phyloP scores from a whole-genome alignment of 192 early-diverging fungal genomes.

The Coemansia sp. region DNA sequence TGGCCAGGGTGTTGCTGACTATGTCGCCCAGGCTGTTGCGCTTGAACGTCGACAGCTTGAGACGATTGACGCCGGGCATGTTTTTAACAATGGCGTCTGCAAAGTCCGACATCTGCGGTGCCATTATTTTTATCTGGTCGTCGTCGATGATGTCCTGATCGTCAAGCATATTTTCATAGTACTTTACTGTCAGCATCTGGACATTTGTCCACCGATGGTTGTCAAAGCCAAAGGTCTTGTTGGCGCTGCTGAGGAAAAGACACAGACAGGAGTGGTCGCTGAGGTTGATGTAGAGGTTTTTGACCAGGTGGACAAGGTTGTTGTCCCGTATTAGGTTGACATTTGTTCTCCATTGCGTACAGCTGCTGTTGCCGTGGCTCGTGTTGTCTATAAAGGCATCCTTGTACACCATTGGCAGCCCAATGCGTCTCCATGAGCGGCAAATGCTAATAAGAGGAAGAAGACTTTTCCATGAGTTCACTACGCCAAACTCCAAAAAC shows the following conservation, averaged over 20 bases:
- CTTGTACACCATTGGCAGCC: slow-evolving; percentile 2
- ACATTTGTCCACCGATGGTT: slow-evolving; percentile 1
- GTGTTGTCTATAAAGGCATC: slow-evolving; percentile 4
- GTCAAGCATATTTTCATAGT: slow-evolving; percentile 1
- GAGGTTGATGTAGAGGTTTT: slow-evolving; percentile 3
- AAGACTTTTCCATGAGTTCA: slow-evolving; percentile 7
- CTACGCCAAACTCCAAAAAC: slow-evolving; percentile 4
- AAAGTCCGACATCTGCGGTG: slow-evolving; percentile 1
- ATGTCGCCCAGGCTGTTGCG: slow-evolving; percentile 5
- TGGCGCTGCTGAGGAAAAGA: not conserved
- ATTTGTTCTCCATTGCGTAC: slow-evolving; percentile 1
- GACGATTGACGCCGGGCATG: not conserved
- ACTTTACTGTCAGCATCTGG: slow-evolving; percentile 6
- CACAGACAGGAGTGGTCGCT: slow-evolving; percentile 1
- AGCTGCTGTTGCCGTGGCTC: not conserved
- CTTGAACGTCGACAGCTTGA: slow-evolving; percentile 8
- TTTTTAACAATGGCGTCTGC: slow-evolving; percentile 2
- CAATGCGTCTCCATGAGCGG: not conserved
- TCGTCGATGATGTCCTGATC: slow-evolving; percentile 1
- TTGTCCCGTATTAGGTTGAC: slow-evolving; percentile 1
- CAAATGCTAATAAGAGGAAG: not conserved
- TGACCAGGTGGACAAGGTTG: not conserved
- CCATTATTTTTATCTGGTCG: not conserved
- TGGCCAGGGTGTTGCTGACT: slow-evolving; percentile 3
- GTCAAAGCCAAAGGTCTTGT: not conserved